Evolutionary conservation across 192 early-diverging fungal genomes (phyloP), one percentile per base, ranked within the genome.

Genomic region (Irineochytrium annulatum): DNA sequence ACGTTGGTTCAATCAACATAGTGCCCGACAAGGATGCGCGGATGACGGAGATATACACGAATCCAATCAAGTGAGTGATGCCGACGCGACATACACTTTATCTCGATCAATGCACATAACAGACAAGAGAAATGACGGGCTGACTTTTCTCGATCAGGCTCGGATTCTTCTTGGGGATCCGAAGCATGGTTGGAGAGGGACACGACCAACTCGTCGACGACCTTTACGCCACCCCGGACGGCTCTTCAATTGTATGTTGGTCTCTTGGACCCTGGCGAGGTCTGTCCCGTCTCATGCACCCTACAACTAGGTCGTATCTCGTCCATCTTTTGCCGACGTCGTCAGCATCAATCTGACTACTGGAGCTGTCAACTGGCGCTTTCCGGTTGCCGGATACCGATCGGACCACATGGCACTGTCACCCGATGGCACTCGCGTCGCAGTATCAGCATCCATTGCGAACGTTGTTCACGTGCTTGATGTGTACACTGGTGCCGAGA

Each of bases 361-460:
- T 24, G 59, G 59, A 8, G 26, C 26, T 17, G 19, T 60, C 48
- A 60, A 60, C 55, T 60, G 59, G 59, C 45, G 59, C 43, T 60
- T 60, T 27, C 5, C 48, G n/a, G 59, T 60, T 22, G 55, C 19
- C 19, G 56, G 48, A 5, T 57, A 60, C 51, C 52, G 59, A 16
- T n/a, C 59, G 11, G 59, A 60, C 55, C 59, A 60, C 59, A 60
- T 60, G 59, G 59, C 59, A 5, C 5, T 60, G 6, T 60, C 59
- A n/a, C 59, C 59, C 16, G 59, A 60, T 31, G 59, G 59, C 55
- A 20, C 52, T 11, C n/a, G 56, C 11, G 59, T 60, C 5, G 59
- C 56, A 16, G 59, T 57, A 20, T 60, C 59, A 13, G 59, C 48
- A 13, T 60, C 55, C 20, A 24, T 55, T 6, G 59, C 11, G n/a